Evolutionary conservation across 2,329 filamentous ascomycete species (phyloP), one percentile per base, ranked within the genome.

Genomic region (Pseudocercospora fijiensis): DNA sequence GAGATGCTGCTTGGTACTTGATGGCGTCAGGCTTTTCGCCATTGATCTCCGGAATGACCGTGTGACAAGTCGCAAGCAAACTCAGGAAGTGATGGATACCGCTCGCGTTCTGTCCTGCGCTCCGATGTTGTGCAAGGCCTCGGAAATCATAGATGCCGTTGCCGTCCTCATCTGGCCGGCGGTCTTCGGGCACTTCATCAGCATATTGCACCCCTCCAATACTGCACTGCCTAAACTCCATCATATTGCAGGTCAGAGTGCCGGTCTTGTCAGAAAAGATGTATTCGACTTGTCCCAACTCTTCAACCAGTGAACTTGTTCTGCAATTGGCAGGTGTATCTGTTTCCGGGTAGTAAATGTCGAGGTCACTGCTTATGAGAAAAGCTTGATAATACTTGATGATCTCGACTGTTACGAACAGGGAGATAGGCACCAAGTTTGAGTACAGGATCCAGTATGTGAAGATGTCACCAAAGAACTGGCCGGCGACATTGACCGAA

Each of bases 381-480:
- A 95, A 95, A n/a, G 92, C 95, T 70, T 96, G 93, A 83, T 90
- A 96, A 76, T 98, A 97, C 78, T 99, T 99, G 80, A 99, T 94
- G 69, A 99, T 85, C 79, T 99, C 95, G 58, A 99, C 88, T 0
- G 95, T 99, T 67, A 99, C 95, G 76, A 99, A 99, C 3, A 99
- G 88, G 28, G 94, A 98, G 72, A 99, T 97, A 33, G 95, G 95
- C 53, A 99, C 95, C 72, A 99, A 81, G 59, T 96, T 94, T 2
- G 94, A 98, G 78, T 97, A 99, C 37, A 99, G 80, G 30, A 99
- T 94, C 94, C 95, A 99, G 77, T 98, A 98, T 1, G 96, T 99
- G 74, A 97, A 90, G 75, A 99, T 90, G 78, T 99, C 95, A 71
- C 90, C 89, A 77, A 96, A 90, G 76, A 99, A 97, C 67, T 92